Conservation (phyloP, 352 stramenopile species). For the Pythium guiyangense region DNA sequence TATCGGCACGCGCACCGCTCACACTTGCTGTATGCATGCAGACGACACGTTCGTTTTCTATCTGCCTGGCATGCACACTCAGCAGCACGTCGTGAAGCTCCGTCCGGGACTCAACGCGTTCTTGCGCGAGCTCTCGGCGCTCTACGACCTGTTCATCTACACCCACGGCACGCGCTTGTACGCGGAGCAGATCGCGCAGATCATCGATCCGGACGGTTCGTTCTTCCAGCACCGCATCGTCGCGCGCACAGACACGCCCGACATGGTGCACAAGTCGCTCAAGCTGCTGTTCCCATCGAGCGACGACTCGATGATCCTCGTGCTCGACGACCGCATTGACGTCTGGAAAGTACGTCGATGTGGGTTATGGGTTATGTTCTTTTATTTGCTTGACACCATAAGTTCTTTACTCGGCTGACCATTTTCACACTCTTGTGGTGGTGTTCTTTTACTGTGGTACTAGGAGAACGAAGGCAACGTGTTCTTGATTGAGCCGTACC, state of each 20-base stretch:
- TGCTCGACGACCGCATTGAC: slow-evolving; percentile 82
- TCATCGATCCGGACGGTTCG: slow-evolving; percentile 82
- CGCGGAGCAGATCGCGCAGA: slow-evolving; percentile 91
- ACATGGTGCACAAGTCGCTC: slow-evolving; percentile 85
- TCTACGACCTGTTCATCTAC: slow-evolving; percentile 95
- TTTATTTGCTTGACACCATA: too few species aligned
- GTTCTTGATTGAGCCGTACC: slow-evolving; percentile 83
- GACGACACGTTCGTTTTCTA: slow-evolving; percentile 79
- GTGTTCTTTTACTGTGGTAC: not conserved
- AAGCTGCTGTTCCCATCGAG: slow-evolving; percentile 85
- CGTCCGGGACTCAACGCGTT: slow-evolving; percentile 89
- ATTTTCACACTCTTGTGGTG: too few species aligned
- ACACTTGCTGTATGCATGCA: slow-evolving; percentile 17
- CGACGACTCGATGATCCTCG: slow-evolving; percentile 86
- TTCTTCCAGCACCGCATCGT: slow-evolving; percentile 88
- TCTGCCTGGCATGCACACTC: slow-evolving; percentile 54
- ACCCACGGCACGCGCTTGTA: slow-evolving; percentile 93
- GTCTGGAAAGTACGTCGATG: slow-evolving; percentile 62
- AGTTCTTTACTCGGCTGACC: not conserved
- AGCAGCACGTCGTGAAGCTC: slow-evolving; percentile 93
- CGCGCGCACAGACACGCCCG: slow-evolving; percentile 78
- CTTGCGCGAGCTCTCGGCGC: slow-evolving; percentile 67
- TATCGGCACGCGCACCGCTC: too few species aligned
- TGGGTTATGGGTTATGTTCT: not conserved
- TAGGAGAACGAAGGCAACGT: slow-evolving; percentile 84